Percentiles rank a stretch among this genome's conserved stretches.
Conservation (phyloP, 805 yeast species). For the Monosporozyma servazzii region DNA sequence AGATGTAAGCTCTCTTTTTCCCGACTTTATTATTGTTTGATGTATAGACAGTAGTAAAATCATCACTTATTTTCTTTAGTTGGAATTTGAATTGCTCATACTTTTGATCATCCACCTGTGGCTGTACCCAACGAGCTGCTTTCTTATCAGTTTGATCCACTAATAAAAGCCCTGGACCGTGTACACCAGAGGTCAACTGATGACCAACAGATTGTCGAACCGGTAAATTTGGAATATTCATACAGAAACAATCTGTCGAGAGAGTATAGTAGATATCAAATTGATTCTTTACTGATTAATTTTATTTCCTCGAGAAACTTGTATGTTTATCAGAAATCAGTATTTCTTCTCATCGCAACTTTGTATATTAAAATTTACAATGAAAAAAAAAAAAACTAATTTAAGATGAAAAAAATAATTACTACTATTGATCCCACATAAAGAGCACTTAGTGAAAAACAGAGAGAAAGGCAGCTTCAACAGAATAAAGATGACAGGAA, state of each 20-base stretch:
- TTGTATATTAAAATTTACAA: neutral
- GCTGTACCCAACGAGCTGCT: neutral
- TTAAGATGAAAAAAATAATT: neutral
- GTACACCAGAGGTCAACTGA: slow-evolving; percentile 4
- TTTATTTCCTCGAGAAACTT: neutral
- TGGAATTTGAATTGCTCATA: neutral
- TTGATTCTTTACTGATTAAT: neutral
- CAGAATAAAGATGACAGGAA: neutral
- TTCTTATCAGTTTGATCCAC: neutral
- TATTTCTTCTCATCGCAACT: neutral
- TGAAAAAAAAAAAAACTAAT: neutral
- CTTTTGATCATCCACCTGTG: neutral
- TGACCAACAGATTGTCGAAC: neutral
- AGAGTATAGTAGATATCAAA: neutral
- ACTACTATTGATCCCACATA: too few relatives aligned
- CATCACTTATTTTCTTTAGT: neutral
- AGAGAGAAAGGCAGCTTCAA: neutral
- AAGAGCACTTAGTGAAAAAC: too few relatives aligned
- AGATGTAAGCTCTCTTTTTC: neutral
- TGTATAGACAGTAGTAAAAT: neutral
- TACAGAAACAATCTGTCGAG: neutral
- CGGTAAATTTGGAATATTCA: slow-evolving; percentile 4
- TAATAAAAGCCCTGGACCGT: slow-evolving; percentile 1
- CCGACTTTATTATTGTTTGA: neutral
- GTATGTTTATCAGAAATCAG: neutral